Evolutionary conservation across 225 moss, liverwort and hornwort species (phyloP).

Genomic region (Straminergon stramineum): DNA sequence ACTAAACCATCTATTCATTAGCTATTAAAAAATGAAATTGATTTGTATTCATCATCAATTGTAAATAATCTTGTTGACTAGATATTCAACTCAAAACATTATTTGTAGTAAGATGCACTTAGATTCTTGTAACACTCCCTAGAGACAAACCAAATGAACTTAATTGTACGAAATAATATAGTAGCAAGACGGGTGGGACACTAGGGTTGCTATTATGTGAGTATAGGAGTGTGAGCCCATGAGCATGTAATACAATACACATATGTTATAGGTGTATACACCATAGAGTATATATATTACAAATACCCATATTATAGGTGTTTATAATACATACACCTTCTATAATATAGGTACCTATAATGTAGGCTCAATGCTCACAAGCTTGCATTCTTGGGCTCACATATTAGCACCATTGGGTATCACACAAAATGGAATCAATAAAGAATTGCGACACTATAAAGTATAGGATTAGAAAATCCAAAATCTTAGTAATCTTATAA

Average conservation of each 20-base stretch:
- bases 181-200: background rate
- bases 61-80: background rate
- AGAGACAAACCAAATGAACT: accelerated
- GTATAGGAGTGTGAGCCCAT: too few species aligned
- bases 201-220: too few species aligned
- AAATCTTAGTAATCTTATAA: background rate
- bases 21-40: background rate
- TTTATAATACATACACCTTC: too few species aligned
- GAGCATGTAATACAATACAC: too few species aligned
- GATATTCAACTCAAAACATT: background rate
- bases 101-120: background rate
- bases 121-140: background rate
- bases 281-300: too few species aligned
- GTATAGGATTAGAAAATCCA: background rate
- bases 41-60: background rate
- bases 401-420: too few species aligned
- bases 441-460: background rate
- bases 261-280: too few species aligned
- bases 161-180: background rate
- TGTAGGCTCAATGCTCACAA: too few species aligned
- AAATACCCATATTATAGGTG: too few species aligned
- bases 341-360: too few species aligned
- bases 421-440: background rate
- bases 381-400: too few species aligned
- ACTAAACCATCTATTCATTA: background rate